Percentiles rank a stretch among this genome's conserved stretches.
Evolutionary conservation across 441 rosid genomes (phyloP).

Genomic region (Gossypium aridum): DNA sequence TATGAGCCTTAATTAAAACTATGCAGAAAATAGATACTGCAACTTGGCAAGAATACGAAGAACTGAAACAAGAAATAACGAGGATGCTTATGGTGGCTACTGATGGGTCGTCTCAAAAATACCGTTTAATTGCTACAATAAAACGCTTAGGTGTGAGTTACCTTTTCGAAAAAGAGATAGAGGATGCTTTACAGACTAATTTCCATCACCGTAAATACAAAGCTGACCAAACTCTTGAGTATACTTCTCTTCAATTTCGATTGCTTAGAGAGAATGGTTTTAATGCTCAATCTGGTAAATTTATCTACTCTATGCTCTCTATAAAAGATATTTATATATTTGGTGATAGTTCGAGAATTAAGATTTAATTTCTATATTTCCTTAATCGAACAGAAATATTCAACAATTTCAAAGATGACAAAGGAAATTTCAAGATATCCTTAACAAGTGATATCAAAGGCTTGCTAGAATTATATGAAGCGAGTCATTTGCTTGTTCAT

Average conservation of each 20-base stretch:
- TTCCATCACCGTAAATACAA: background rate
- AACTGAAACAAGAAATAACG: background rate
- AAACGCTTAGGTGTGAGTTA: conserved; percentile 13
- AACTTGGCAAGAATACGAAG: background rate
- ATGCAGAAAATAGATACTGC: background rate
- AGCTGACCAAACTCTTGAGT: background rate
- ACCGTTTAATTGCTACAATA: background rate
- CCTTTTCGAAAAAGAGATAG: conserved; percentile 10
- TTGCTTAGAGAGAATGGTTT: conserved; percentile 22
- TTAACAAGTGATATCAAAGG: background rate
- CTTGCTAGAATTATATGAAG: background rate
- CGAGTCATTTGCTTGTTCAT: background rate
- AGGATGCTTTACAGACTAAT: background rate
- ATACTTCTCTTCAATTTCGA: conserved; percentile 22
- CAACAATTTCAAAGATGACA: conserved; percentile 9
- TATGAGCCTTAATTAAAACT: background rate
- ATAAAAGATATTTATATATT: background rate
- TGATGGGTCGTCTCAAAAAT: background rate
- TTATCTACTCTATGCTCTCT: background rate
- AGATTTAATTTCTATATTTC: background rate
- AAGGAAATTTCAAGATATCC: background rate
- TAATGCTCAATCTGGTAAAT: conserved; percentile 6
- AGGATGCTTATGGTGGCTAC: background rate
- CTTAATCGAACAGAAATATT: background rate
- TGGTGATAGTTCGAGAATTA: background rate